A percentile compares a stretch with the other conserved stretches of the same genome.
Conservation (phyloP, 2,329 filamentous ascomycete genomes). For the Biscogniauxia sp. region DNA sequence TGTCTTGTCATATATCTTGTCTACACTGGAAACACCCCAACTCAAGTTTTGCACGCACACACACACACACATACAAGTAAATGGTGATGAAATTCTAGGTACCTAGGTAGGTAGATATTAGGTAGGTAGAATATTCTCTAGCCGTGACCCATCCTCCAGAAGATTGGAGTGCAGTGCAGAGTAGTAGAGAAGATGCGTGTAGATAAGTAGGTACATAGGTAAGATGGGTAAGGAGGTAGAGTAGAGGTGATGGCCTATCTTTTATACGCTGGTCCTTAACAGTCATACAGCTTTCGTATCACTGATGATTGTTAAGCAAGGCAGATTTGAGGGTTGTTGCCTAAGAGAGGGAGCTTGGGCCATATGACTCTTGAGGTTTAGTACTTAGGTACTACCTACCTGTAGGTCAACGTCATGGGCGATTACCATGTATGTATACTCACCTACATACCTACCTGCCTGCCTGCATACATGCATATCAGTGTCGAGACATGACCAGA, state of each 20-base stretch:
- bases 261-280: constrained; percentile 18
- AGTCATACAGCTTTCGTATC: constrained; percentile 5
- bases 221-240: no score
- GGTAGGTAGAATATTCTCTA: neutral
- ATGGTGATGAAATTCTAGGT: no score
- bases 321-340: constrained; percentile 25
- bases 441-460: no score
- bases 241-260: constrained; percentile 5
- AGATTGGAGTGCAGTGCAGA: neutral
- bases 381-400: neutral
- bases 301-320: constrained; percentile 30
- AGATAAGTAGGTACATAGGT: no score
- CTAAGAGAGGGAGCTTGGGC: constrained; percentile 6
- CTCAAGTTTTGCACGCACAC: no score
- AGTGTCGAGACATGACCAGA: no score
- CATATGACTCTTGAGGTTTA: neutral
- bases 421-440: no score
- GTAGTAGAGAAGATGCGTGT: neutral
- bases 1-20: no score
- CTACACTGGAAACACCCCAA: no score
- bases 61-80: no score
- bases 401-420: neutral
- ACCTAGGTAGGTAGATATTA: no score
- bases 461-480: no score
- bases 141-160: neutral